Percentiles rank a stretch among this genome's conserved stretches.
phyloP scores from a whole-genome alignment of 208 protist genomes.

The Crithidia expoeki region DNA sequence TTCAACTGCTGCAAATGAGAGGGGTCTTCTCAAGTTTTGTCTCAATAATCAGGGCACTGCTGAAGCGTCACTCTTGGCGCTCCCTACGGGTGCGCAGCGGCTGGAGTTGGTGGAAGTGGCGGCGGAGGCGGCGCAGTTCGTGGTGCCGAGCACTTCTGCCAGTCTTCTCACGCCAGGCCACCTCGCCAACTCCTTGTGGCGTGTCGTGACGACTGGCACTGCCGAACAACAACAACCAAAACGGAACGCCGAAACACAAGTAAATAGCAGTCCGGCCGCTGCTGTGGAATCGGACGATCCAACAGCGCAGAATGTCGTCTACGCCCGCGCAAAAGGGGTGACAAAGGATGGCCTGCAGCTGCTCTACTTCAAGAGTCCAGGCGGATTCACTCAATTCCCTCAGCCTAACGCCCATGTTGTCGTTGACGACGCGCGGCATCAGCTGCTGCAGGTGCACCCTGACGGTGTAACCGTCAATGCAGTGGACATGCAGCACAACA shows the following conservation, averaged over 20 bases:
- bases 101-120: constrained; percentile 28
- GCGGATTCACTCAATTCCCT: neutral
- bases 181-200: constrained; percentile 28
- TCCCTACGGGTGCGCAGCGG: constrained; percentile 5
- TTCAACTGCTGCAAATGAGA: neutral
- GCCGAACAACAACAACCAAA: neutral
- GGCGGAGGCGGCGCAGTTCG: neutral
- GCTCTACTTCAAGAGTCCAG: constrained; percentile 23
- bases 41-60: constrained; percentile 7
- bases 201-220: neutral
- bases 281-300: constrained; percentile 14
- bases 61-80: constrained; percentile 22
- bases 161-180: constrained; percentile 5
- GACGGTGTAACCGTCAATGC: constrained; percentile 17
- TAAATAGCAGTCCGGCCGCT: neutral
- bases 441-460: constrained; percentile 32
- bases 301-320: constrained; percentile 15
- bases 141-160: neutral
- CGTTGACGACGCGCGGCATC: constrained; percentile 42
- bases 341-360: constrained; percentile 24
- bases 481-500: constrained; percentile 28
- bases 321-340: constrained; percentile 31
- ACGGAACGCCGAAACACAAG: neutral
- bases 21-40: constrained; percentile 27
- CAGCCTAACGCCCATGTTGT: constrained; percentile 9